Evolutionary conservation across 148 eudicot species (phyloP).

Genomic region (Nepenthes gracilis): DNA sequence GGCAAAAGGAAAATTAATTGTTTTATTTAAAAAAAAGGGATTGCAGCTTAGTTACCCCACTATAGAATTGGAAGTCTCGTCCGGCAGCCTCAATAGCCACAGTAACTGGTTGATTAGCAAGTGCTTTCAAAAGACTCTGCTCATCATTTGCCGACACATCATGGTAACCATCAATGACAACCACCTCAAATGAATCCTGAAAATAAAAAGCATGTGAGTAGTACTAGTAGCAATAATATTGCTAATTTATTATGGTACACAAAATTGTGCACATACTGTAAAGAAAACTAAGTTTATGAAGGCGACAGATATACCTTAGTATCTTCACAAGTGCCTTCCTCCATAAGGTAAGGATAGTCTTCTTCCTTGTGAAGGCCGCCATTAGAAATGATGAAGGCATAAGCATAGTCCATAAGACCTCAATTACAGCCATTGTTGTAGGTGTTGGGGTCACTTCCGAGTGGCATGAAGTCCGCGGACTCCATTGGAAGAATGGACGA

Average conservation of each 20-base stretch:
- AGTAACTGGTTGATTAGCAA: constrained; percentile 93
- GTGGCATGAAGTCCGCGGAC: too few species aligned
- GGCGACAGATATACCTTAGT: constrained; percentile 38
- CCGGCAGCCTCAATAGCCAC: constrained; percentile 85
- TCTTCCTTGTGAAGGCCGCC: constrained; percentile 90
- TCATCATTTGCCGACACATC: constrained; percentile 79
- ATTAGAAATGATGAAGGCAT: constrained; percentile 42
- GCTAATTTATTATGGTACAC: too few species aligned
- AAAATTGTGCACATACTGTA: too few species aligned
- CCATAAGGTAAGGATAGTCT: constrained; percentile 92
- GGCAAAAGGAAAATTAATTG: too few species aligned
- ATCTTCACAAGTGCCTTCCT: constrained; percentile 87
- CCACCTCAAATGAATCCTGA: constrained; percentile 25
- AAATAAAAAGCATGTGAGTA: too few species aligned
- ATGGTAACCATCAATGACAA: constrained; percentile 76
- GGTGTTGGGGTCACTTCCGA: too few species aligned
- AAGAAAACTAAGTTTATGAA: too few species aligned
- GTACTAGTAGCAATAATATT: too few species aligned
- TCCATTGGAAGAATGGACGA: too few species aligned
- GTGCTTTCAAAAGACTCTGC: constrained; percentile 69
- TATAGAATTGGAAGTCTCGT: constrained; percentile 95
- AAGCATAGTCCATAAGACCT: constrained; percentile 97
- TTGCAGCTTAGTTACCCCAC: constrained; percentile 43
- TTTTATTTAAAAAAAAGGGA: too few species aligned
- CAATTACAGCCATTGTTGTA: constrained; percentile 82